Conservation (phyloP, 176 grass and related monocot genomes). For the Miscanthus lutarioriparius region DNA sequence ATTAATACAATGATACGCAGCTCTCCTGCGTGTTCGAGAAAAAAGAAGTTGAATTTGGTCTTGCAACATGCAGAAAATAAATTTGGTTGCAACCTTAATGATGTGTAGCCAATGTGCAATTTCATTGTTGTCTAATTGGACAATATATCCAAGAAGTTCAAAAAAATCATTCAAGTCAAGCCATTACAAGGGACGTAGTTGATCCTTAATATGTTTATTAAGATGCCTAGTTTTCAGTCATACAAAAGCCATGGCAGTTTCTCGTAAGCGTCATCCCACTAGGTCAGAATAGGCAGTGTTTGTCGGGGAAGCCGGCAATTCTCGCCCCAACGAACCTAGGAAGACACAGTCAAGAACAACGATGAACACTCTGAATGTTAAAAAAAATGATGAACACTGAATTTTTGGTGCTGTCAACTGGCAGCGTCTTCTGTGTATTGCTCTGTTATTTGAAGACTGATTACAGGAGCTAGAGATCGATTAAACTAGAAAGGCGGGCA, state of each 20-base stretch:
- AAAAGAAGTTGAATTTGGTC: neutral
- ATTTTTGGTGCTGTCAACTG: too few relatives aligned
- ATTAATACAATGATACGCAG: too few relatives aligned
- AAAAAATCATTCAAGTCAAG: neutral
- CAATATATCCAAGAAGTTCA: neutral
- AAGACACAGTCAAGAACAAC: neutral
- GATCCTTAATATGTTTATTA: neutral
- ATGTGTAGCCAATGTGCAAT: neutral
- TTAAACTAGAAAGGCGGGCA: neutral
- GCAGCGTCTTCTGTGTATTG: neutral
- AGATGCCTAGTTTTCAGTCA: neutral
- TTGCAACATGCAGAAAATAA: constrained; percentile 2
- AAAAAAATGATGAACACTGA: too few relatives aligned
- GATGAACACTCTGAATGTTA: too few relatives aligned
- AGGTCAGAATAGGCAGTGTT: neutral
- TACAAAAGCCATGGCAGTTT: neutral
- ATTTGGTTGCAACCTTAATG: constrained; percentile 1
- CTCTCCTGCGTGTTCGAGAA: too few relatives aligned
- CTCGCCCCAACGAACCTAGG: neutral
- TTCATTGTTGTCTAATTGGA: constrained; percentile 10
- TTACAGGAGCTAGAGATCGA: neutral
- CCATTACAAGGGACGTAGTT: neutral
- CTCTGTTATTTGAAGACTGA: neutral
- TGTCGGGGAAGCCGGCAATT: neutral
- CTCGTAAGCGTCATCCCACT: neutral